These are phyloP conservation scores for Lipomyces kockii DNA, from an alignment of 805 yeast genomes.

Conservation along the genomic window DNA sequence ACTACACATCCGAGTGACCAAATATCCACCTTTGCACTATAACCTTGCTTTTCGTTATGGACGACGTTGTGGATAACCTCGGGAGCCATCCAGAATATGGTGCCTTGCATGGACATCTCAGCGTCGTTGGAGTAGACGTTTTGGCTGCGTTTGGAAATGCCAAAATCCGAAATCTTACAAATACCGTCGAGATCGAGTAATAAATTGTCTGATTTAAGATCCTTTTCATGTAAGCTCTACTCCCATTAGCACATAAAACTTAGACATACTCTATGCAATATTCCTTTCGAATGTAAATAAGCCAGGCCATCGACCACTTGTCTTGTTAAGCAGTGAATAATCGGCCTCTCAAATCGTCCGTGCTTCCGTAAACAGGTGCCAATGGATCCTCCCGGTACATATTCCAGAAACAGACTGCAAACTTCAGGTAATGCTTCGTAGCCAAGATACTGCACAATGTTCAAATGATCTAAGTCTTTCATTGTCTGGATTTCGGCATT, in stretches of 20 bases:
- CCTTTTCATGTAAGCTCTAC: constrained; percentile 44
- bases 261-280: constrained; percentile 65
- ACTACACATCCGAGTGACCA: constrained; percentile 99
- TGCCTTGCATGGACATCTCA: constrained; percentile 98
- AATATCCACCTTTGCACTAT: constrained; percentile 95
- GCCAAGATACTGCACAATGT: constrained; percentile 95
- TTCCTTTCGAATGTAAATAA: constrained; percentile 86
- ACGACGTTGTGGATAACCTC: constrained; percentile 89
- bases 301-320: constrained; percentile 85
- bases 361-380: constrained; percentile 80
- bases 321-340: constrained; percentile 71
- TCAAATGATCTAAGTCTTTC: constrained; percentile 90
- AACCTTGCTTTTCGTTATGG: constrained; percentile 79
- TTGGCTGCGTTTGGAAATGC: constrained; percentile 77
- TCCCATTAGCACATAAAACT: not conserved
- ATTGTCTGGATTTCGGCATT: constrained; percentile 90
- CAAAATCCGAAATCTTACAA: constrained; percentile 95
- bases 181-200: constrained; percentile 88
- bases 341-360: constrained; percentile 81
- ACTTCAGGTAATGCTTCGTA: constrained; percentile 77
- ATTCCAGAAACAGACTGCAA: constrained; percentile 87
- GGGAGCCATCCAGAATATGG: constrained; percentile 99
- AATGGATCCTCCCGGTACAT: constrained; percentile 97
- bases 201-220: constrained; percentile 91
- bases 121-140: constrained; percentile 90